Base-by-base conservation (phyloP, 495 filamentous ascomycete genomes). In the Penicillium waksmanii region DNA sequence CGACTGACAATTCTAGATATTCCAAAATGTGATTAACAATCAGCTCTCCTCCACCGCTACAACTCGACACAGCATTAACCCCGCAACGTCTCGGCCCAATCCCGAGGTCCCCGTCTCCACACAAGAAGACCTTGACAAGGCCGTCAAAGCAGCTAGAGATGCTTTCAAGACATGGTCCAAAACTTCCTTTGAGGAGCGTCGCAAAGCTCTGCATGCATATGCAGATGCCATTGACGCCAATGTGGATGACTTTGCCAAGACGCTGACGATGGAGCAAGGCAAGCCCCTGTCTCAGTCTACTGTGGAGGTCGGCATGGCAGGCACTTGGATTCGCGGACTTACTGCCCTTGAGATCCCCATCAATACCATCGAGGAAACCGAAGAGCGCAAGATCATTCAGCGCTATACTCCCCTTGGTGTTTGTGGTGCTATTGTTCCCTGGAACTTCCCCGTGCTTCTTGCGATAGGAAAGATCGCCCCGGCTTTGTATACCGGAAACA, bases 391-490 rank as follows among this genome's bases (percentile, higher is more conserved):
- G 27, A 70, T 84, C 54, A 64, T 80, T 33, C 72, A 72, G 1
- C 79, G 76, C 1, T 77, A 84, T 65, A 60, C 66, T 12, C 82
- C 83, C 0, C 62, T 84, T 18, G 83, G 83, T 15, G 77, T 84
- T 25, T 71, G 70, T n/a, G 80, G 66, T 1, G 82, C 76, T 4
- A 78, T 85, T 21, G 73, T 77, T 6, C 85, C 85, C 6, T 89
- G 85, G 83, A 89, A 87, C 71, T 87, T 82, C 61, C 83, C 83
- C 43, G 63, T 85, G 11, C 66, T 85, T 44, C 76, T 87, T 5
- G 70, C 77, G 11, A 73, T 75, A 49, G 77, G 83, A 50, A 87
- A 87, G 61, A 76, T 87, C 19, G 78, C 76, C 1, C 75, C 82
- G 0, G 84, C 84, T 0, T 71, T 88, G 3, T 81, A 80, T 4